Base-by-base conservation (phyloP, 2,329 filamentous ascomycete genomes). In the Pezicula carpinea region DNA sequence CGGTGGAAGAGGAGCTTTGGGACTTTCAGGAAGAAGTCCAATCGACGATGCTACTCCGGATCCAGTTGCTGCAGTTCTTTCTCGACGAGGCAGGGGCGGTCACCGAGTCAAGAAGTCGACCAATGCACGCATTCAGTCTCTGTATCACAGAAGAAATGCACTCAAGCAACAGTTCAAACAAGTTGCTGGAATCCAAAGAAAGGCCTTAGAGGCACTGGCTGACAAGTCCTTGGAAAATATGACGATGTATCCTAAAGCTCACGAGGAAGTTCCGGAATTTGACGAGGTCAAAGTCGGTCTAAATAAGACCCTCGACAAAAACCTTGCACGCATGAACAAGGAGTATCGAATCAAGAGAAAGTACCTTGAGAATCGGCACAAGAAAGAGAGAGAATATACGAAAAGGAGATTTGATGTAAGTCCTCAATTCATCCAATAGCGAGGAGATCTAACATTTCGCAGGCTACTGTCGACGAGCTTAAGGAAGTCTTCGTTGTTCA, bases 211-310 rank as follows among this genome's bases (percentile, higher is more conserved):
- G 15, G 44, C 44, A n/a, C 33, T 64, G 6, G 49, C 54, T 13
- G 56, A 63, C n/a, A 61, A 60, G 43, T 58, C 58, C 3, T 43
- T 63, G 14, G 49, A 57, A 15, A 44, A 43, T 7, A 29, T 58
- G 32, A 51, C 46, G 8, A 50, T 51, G 2, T 52, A 63, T 46
- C 50, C 56, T 4, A 49, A 53, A 7, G 57, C 57, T 48, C 54
- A 63, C 44, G 53, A 61, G 44, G 51, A 48, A 23, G 43, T 60
- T 22, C 59, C 59, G 1, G 59, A 64, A 43, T 64, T 53, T 50
- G 18, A 53, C 6, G 44, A 50, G 23, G 53, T 60, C 5, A 54
- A 44, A 10, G 39, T 51, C 6, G 44, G 39, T 15, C 51, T 64
- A 31, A 34, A 59, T 6, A 45, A 50, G 11, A 38, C 43, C n/a